phyloP scores from a whole-genome alignment of 2,329 filamentous ascomycete genomes.

The Pestalotiopsis sp. region DNA sequence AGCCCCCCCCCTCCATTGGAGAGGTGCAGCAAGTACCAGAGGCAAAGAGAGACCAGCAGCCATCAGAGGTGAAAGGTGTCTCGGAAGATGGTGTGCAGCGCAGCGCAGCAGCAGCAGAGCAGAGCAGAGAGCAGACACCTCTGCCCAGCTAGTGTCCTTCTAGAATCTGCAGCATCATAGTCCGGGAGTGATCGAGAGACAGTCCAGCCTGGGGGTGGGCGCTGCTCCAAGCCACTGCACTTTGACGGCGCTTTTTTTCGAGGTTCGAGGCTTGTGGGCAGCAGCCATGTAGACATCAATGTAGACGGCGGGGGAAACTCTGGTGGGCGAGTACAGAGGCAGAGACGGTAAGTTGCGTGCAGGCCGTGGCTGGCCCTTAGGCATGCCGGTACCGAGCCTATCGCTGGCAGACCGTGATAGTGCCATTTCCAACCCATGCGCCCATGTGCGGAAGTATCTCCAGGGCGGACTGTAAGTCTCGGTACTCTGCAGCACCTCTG shows the following conservation, averaged over 20 bases:
- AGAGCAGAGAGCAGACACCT: not conserved
- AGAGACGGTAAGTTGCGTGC: not conserved
- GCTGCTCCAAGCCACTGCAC: not conserved
- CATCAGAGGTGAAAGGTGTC: not conserved
- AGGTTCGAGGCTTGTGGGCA: not conserved
- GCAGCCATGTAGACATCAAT: not conserved
- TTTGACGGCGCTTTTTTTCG: not conserved
- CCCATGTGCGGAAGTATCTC: conserved; percentile 11
- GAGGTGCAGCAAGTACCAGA: not conserved
- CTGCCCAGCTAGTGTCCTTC: conserved; percentile 3
- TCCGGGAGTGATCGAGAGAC: not conserved
- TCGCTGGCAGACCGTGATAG: not conserved
- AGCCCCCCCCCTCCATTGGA: not conserved
- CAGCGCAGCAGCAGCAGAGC: too few relatives aligned
- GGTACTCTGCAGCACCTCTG: conserved; percentile 1
- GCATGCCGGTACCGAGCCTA: conserved; percentile 9
- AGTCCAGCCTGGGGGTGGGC: not conserved
- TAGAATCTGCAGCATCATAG: conserved; percentile 4
- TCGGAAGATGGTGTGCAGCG: conserved; percentile 5
- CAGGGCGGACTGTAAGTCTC: not conserved
- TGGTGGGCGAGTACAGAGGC: not conserved
- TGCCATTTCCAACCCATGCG: conserved; percentile 4
- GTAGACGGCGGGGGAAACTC: not conserved
- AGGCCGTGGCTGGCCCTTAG: not conserved
- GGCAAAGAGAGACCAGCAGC: not conserved